Evolutionary conservation across 139 green algal species (phyloP), one percentile per base, ranked within the genome.

Genomic region (Nannochloris sp.): DNA sequence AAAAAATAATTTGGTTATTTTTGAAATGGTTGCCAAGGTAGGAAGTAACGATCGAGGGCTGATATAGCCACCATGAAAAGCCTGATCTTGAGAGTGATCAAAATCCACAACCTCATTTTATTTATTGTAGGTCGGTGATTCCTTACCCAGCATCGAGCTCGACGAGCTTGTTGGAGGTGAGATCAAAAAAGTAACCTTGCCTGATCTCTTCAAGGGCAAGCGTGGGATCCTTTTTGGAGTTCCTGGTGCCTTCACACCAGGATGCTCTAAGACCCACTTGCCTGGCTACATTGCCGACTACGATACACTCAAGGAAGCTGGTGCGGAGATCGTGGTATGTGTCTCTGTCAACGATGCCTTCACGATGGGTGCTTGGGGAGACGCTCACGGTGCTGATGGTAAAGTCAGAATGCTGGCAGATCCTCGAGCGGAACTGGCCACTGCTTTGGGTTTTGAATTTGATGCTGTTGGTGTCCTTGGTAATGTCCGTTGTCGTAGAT

Each of bases 331-430:
- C 15, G 63, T 85, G 44, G 76, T 59, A 13, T 79, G 61, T 48
- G 33, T 75, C 27, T 23, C 42, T 23, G 88, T 95, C 4, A 95
- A 95, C 62, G 88, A 95, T 63, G 27, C 83, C 0, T 95, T 95
- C 47, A 87, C 92, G 12, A 78, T 76, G 67, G 55, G 44, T 3
- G 88, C 88, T 1, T 95, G 88, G 88, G 87, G 72, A 6, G 67
- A 95, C 36, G 53, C 61, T 1, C 45, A 70, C 1, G 61, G 44
- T 10, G 78, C 77, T 3, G 61, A 34, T 2, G 79, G 67, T 59
- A 89, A 87, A 76, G 82, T 78, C 29, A 39, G 33, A 31, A 73
- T 88, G 56, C 64, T 86, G 25, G 77, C 81, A 24, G 82, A 89
- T 61, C 70, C 76, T 34, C 75, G 72, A 23, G 77, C 61, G 30